phyloP scores from a whole-genome alignment of 495 filamentous ascomycete species.

The Talaromyces borbonicus region DNA sequence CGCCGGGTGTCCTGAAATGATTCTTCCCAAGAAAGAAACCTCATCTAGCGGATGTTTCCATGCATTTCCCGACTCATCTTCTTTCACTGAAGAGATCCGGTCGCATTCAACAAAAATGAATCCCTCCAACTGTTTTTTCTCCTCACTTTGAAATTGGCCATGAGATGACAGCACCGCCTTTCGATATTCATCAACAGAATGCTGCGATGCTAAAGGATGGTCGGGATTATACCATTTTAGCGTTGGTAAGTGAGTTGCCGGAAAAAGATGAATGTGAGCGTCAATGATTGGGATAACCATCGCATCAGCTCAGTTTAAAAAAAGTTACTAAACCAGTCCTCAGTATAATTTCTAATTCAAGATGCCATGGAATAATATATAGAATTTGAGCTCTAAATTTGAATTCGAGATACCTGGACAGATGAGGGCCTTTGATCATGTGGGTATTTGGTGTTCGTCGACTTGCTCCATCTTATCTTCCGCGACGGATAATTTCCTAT shows the following conservation, averaged over 20 bases:
- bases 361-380: too few relatives aligned
- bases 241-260: conserved; percentile 48
- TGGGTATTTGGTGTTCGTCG: too few relatives aligned
- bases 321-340: too few relatives aligned
- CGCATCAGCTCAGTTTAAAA: too few relatives aligned
- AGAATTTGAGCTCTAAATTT: too few relatives aligned
- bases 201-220: conserved; percentile 46
- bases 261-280: conserved; percentile 82
- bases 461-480: too few relatives aligned
- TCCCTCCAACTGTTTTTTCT: conserved; percentile 36
- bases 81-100: conserved; percentile 48
- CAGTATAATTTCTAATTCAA: too few relatives aligned
- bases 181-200: conserved; percentile 57
- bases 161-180: conserved; percentile 6
- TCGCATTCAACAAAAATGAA: conserved; percentile 80
- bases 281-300: conserved; percentile 51
- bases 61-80: conserved; percentile 24
- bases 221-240: conserved; percentile 54
- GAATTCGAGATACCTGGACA: too few relatives aligned
- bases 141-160: not conserved
- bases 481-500: too few relatives aligned
- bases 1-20: conserved; percentile 47
- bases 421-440: too few relatives aligned
- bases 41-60: conserved; percentile 60
- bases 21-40: conserved; percentile 53